Evolutionary conservation across 2,329 filamentous ascomycete species (phyloP).

Genomic region (Colletotrichum lupini): DNA sequence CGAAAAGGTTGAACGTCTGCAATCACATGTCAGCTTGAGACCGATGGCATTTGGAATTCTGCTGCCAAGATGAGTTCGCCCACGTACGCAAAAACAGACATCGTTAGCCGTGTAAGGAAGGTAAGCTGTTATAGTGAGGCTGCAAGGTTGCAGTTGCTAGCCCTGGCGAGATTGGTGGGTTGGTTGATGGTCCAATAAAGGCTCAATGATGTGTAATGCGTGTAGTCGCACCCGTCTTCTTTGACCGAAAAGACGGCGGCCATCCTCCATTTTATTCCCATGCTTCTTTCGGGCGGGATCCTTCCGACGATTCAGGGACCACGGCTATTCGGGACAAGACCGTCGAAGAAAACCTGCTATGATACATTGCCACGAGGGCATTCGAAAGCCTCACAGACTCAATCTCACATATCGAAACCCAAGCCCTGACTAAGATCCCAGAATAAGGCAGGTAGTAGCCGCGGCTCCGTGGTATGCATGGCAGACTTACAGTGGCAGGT

Average conservation of each 20-base stretch:
- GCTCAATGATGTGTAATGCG: constrained; percentile 2
- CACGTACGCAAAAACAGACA: constrained; percentile 62
- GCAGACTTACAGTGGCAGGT: neutral
- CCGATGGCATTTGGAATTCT: neutral
- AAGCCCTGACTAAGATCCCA: neutral
- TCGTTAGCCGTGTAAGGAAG: constrained; percentile 37
- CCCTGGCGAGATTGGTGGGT: neutral
- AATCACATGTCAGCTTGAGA: constrained; percentile 26
- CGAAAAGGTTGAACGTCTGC: constrained; percentile 66
- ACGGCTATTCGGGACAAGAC: neutral
- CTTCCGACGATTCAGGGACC: neutral
- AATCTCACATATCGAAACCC: too few relatives aligned
- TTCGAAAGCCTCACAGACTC: neutral
- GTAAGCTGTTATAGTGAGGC: neutral
- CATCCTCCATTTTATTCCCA: constrained; percentile 5
- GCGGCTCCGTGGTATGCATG: neutral
- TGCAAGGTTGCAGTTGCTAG: neutral
- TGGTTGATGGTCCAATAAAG: constrained; percentile 6
- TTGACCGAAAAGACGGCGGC: neutral
- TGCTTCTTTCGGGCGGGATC: neutral
- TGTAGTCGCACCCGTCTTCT: neutral
- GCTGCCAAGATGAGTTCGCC: neutral
- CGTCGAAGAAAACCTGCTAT: neutral
- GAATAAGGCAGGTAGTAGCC: neutral
- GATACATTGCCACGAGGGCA: neutral